Evolutionary conservation across 2,329 filamentous ascomycete genomes (phyloP), one percentile per base, ranked within the genome.

Genomic region (Colletotrichum tamarilloi): DNA sequence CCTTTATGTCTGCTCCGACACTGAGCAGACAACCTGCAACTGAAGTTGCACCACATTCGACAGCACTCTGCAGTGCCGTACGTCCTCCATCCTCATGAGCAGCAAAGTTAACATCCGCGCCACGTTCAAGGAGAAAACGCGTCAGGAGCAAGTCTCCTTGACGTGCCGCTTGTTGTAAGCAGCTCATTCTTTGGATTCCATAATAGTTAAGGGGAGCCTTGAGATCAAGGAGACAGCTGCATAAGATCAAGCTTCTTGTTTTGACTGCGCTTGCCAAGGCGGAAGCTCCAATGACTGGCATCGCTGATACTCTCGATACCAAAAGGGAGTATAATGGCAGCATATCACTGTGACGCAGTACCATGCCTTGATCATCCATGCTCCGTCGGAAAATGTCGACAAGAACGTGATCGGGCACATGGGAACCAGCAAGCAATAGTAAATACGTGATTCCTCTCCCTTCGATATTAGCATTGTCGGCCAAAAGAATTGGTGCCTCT

Each of bases 281-380:
- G 6, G 42, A 11, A 30, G 60, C 19, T 9, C 60, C 60, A 4
- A 63, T n/a, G 19, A 32, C 5, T 14, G 19, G 11, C 2, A 2
- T 24, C 22, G 22, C 22, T 24, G 1, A 24, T 0, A 8, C 12
- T 0, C 2, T 5, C 6, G 2, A 1, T 1, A 0, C 1, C 57
- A 32, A 19, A 26, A 38, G 5, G 0, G 2, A 1, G 16, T 4
- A 49, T 12, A 8, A 30, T 3, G 9, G 9, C 9, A 32, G 30
- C 2, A 9, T 9, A 9, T 11, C 30, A 28, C 6, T 7, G 28
- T 28, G 3, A 7, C 4, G 1, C 28, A 3, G 4, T 28, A 28
- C 4, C 28, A 28, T 28, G 28, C 28, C 28, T 28, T 4, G 28
- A 5, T 7, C 4, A 2, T 26, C 5, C 32, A 28, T 14, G 8